Evolutionary conservation across 2,329 filamentous ascomycete genomes (phyloP).

Genomic region (Colletotrichum sp.): DNA sequence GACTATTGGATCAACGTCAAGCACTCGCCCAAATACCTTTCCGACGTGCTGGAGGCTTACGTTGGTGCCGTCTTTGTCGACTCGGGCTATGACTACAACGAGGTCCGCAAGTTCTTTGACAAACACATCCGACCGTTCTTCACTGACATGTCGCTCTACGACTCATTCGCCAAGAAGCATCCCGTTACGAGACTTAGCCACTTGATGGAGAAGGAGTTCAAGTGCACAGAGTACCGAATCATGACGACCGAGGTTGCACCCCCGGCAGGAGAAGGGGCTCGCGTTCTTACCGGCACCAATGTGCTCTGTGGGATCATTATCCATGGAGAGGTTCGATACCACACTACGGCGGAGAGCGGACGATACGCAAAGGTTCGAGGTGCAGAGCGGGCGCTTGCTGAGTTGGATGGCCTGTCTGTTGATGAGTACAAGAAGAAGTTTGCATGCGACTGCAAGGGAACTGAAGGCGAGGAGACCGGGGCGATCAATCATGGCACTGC

Average conservation of each 20-base stretch:
- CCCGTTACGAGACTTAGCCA: constrained; percentile 77
- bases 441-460: constrained; percentile 65
- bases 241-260: constrained; percentile 55
- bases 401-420: constrained; percentile 47
- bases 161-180: constrained; percentile 85
- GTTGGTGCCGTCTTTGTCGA: constrained; percentile 93
- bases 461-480: constrained; percentile 12
- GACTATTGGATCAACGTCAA: constrained; percentile 74
- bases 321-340: constrained; percentile 72
- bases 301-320: constrained; percentile 78
- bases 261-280: constrained; percentile 43
- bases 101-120: constrained; percentile 81
- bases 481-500: background rate
- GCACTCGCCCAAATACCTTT: constrained; percentile 75
- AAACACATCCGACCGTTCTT: constrained; percentile 79
- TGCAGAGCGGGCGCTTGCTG: constrained; percentile 62
- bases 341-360: constrained; percentile 65
- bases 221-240: constrained; percentile 66
- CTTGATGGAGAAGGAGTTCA: constrained; percentile 67
- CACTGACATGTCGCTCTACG: constrained; percentile 84
- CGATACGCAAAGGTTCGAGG: constrained; percentile 76
- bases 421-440: constrained; percentile 66
- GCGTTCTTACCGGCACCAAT: constrained; percentile 46
- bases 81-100: constrained; percentile 75
- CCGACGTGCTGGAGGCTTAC: constrained; percentile 89